phyloP scores from a whole-genome alignment of 495 filamentous ascomycete genomes.

The Lepidopterella palustris region DNA sequence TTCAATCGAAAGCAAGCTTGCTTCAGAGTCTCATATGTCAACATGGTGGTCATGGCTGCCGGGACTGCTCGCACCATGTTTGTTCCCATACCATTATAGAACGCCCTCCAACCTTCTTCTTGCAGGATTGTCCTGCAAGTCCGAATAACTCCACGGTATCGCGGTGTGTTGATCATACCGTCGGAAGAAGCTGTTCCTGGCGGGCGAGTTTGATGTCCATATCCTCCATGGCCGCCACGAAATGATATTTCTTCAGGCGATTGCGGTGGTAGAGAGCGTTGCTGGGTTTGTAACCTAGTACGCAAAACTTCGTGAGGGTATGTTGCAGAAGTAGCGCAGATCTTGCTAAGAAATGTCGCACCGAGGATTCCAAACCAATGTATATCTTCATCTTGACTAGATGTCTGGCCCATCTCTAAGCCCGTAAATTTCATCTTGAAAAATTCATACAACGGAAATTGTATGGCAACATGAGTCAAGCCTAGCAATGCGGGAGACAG shows the following conservation, averaged over 20 bases:
- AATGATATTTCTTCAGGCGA: conserved; percentile 54
- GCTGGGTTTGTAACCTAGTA: conserved; percentile 83
- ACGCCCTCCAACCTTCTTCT: conserved; percentile 94
- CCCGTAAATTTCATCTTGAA: conserved; percentile 89
- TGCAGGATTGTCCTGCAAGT: conserved; percentile 76
- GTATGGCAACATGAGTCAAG: conserved; percentile 91
- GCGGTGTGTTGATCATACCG: conserved; percentile 53
- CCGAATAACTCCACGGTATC: conserved; percentile 74
- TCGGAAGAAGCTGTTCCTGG: conserved; percentile 49
- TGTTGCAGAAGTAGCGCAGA: conserved; percentile 88
- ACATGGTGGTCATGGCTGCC: conserved; percentile 91
- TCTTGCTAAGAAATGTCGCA: conserved; percentile 91
- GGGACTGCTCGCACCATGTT: conserved; percentile 96
- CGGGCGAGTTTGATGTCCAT: conserved; percentile 39
- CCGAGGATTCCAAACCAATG: conserved; percentile 71
- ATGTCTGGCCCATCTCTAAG: conserved; percentile 65
- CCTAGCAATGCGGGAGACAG: conserved; percentile 88
- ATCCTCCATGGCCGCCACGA: conserved; percentile 51
- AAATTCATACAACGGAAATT: conserved; percentile 94
- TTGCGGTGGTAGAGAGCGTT: conserved; percentile 51
- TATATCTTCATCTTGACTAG: conserved; percentile 48
- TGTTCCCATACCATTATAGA: conserved; percentile 96
- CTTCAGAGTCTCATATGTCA: conserved; percentile 90
- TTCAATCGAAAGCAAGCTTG: conserved; percentile 16
- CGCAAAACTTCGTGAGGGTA: conserved; percentile 96